Base-by-base conservation (phyloP, 192 early-diverging fungal genomes). In the Entrophospora sp. region DNA sequence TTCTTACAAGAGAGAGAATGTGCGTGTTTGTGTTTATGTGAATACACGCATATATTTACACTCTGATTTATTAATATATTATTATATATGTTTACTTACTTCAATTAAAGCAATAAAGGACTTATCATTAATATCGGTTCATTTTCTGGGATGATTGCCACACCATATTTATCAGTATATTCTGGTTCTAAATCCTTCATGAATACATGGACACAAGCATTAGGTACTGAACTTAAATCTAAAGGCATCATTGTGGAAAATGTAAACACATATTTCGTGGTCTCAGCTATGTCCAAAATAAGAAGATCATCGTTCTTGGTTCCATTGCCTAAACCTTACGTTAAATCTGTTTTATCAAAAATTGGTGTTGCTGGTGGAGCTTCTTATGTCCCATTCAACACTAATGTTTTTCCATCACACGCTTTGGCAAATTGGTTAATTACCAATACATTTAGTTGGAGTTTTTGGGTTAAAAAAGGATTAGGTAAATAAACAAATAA, bases 181-280 rank as follows among this genome's bases (percentile, higher is more conserved):
- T 92, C 92, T 69, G 94, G 86, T 31, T 87, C 91, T 63, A 98
- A 98, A 75, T 84, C 92, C 6, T 98, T 96, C 78, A 76, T 98
- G 63, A 84, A 83, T 48, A 88, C 77, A 67, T 98, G 91, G 85
- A 93, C 89, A 49, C 86, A 90, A 76, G 93, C 92, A 31, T 75
- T 98, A 48, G 93, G 86, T 22, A 78, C 84, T 24, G 96, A 98
- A 72, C 69, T 91, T 31, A 73, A 79, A 25, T 66, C 76, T 5
- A 71, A 79, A 24, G 86, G 86, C 42, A 81, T 98, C 24, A 75
- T 87, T 24, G 94, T 98, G 30, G 85, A 98, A 81, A 87, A 93
- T 76, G 66, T 96, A 67, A 95, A 94, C 71, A 93, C 93, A 24
- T 97, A 91, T 78, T 98, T 96, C 88, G 94, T 98, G 68, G 84